Conservation (phyloP, 176 grass and related monocot species). For the Eremochloa ophiuroides region DNA sequence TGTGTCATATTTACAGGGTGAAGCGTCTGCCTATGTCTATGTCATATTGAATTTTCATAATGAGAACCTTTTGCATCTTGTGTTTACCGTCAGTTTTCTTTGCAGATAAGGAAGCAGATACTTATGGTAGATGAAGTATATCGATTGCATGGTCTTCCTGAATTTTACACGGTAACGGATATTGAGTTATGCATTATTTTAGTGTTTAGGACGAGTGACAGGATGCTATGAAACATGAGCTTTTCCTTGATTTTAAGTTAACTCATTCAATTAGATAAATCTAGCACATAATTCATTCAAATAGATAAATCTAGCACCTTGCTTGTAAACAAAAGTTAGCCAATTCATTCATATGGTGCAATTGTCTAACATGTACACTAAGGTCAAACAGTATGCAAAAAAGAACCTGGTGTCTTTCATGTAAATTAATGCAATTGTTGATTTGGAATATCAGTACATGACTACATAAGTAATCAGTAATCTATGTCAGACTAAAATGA, state of each 20-base stretch:
- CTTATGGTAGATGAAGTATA: constrained; percentile 79
- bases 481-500: not conserved
- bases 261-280: not conserved
- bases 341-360: not conserved
- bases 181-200: not conserved
- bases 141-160: constrained; percentile 88
- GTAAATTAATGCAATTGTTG: not conserved
- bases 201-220: not conserved
- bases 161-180: constrained; percentile 82
- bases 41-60: not conserved
- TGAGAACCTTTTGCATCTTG: not conserved
- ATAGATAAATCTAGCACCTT: constrained; percentile 18
- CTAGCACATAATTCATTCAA: not conserved
- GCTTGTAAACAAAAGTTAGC: not conserved
- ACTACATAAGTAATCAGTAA: not conserved
- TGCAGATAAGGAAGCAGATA: constrained; percentile 81
- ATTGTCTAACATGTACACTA: not conserved
- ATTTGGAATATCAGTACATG: not conserved
- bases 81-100: constrained; percentile 11
- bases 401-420: not conserved
- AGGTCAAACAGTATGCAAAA: not conserved
- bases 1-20: no score
- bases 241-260: not conserved
- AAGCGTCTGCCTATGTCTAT: not conserved
- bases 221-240: not conserved